A percentile compares a stretch with the other conserved stretches of the same genome.
Conservation (phyloP, 1,284 basidiomycete species). For the Ustilago bromivora region DNA sequence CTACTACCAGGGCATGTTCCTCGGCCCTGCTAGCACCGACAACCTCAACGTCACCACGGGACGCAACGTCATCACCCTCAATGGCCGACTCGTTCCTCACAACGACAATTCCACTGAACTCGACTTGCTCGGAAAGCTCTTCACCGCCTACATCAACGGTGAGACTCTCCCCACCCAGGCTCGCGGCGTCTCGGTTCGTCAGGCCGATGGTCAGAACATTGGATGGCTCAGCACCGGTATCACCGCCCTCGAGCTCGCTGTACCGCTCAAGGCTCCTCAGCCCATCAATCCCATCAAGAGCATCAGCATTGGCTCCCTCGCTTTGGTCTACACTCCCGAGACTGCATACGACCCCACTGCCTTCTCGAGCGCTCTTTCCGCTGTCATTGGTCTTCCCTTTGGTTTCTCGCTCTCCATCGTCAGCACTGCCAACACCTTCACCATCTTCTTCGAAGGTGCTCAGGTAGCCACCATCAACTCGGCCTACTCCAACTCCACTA, state of each 20-base stretch:
- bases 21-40: conserved; percentile 74
- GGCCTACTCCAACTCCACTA: conserved; percentile 40
- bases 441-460: conserved; percentile 76
- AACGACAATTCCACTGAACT: conserved; percentile 73
- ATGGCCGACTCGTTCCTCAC: conserved; percentile 76
- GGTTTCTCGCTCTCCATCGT: conserved; percentile 79
- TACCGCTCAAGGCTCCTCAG: conserved; percentile 75
- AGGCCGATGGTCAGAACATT: conserved; percentile 75
- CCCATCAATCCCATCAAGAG: conserved; percentile 78
- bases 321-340: conserved; percentile 75
- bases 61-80: conserved; percentile 76
- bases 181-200: conserved; percentile 74
- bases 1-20: conserved; percentile 75
- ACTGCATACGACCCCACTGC: conserved; percentile 76
- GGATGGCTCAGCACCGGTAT: conserved; percentile 80
- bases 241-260: conserved; percentile 75
- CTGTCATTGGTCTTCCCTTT: conserved; percentile 78
- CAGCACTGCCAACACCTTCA: conserved; percentile 75
- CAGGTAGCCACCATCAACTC: conserved; percentile 73
- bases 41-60: conserved; percentile 70
- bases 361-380: conserved; percentile 76
- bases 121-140: conserved; percentile 75
- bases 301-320: conserved; percentile 78
- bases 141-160: conserved; percentile 81
- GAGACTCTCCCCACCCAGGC: conserved; percentile 76